Percentiles rank a stretch among this genome's conserved stretches.
These are phyloP conservation scores for Smithsoniella earleae DNA, from an alignment of 163 green algal species.

Conservation along the genomic window DNA sequence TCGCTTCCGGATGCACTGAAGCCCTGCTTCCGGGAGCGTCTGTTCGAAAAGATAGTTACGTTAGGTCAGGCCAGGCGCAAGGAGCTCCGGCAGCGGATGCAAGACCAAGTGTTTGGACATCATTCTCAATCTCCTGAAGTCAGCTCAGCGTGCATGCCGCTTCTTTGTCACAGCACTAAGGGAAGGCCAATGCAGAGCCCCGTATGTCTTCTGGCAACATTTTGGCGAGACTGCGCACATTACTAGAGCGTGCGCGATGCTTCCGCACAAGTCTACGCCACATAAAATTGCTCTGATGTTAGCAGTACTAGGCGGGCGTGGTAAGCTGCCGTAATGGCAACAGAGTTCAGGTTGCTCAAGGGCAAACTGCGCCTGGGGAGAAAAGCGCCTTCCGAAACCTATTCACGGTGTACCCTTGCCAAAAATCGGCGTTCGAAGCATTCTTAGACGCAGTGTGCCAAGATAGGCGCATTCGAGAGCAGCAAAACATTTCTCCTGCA, in stretches of 20 bases:
- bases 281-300: background rate
- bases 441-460: background rate
- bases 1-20: conserved; percentile 13
- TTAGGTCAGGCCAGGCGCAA: background rate
- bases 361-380: conserved; percentile 3
- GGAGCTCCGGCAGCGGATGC: background rate
- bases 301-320: background rate
- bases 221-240: background rate
- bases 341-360: conserved; percentile 10
- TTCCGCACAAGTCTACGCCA: background rate
- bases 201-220: background rate
- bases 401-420: conserved; percentile 1
- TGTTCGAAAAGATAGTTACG: conserved; percentile 6
- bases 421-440: background rate
- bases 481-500: background rate
- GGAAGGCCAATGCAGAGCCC: background rate
- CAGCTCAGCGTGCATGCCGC: background rate
- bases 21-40: background rate
- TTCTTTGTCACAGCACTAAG: conserved; percentile 11
- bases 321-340: no score
- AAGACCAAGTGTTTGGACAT: background rate
- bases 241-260: background rate
- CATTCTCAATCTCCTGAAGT: background rate
- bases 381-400: conserved; percentile 3
- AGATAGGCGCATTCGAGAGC: background rate